A percentile compares a stretch with the other conserved stretches of the same genome.
phyloP scores from a whole-genome alignment of 768 basidiomycete genomes.

The Jaapia argillacea region DNA sequence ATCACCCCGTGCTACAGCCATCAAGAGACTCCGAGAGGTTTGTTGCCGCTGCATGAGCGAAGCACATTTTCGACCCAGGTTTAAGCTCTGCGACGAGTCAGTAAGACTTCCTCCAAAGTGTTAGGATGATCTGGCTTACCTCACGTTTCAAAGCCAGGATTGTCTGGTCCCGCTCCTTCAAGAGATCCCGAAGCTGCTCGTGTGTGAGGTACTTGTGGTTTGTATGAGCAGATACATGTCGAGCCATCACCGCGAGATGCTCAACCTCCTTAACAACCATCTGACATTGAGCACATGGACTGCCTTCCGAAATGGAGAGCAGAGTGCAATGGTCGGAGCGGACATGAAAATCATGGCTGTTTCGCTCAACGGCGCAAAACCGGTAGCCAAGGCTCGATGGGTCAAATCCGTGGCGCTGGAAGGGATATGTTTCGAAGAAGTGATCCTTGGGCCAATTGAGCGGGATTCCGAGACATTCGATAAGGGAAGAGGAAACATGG shows the following conservation, averaged over 20 bases:
- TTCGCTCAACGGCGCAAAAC: conserved; percentile 1
- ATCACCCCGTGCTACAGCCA: conserved; percentile 10
- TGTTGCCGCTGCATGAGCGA: background rate
- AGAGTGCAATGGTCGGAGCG: background rate
- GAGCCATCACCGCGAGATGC: conserved; percentile 1
- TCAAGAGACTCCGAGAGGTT: conserved; percentile 4
- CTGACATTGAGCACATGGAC: background rate
- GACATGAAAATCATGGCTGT: conserved; percentile 2
- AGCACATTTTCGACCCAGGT: background rate
- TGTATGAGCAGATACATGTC: conserved; percentile 3
- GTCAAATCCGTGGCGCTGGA: conserved; percentile 3
- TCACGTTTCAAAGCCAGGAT: conserved; percentile 1
- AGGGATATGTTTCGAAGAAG: conserved; percentile 4
- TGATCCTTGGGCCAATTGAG: conserved; percentile 2
- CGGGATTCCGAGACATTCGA: conserved; percentile 4
- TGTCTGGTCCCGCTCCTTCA: background rate
- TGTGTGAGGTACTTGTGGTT: conserved; percentile 3
- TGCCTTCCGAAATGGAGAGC: background rate
- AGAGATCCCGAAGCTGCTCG: conserved; percentile 1
- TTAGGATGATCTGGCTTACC: conserved; percentile 1
- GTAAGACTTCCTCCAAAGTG: background rate
- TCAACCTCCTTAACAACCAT: background rate
- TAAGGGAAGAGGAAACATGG: too few species aligned
- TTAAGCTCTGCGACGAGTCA: conserved; percentile 2
- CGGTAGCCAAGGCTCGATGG: conserved; percentile 1